phyloP scores from a whole-genome alignment of 352 stramenopile species.

The Phytopythium montanum region DNA sequence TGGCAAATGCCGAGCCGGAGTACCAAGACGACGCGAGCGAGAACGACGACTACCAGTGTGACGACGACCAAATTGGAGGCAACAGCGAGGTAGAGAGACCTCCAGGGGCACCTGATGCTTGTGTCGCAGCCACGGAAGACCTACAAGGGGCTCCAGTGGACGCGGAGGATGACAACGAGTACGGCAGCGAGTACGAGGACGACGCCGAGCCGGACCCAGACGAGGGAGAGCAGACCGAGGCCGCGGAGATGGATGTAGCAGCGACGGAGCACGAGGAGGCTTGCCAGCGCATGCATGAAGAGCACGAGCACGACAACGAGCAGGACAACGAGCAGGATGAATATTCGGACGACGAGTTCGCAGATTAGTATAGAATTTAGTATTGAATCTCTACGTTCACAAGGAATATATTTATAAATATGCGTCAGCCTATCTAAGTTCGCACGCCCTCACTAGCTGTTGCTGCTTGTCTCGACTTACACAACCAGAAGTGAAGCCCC shows the following conservation, averaged over 20 bases:
- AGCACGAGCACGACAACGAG: not conserved
- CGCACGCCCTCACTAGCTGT: not conserved
- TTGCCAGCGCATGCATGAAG: not conserved
- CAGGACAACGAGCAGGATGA: slow-evolving; percentile 13
- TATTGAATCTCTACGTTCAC: too few species aligned
- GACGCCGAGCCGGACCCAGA: slow-evolving; percentile 15
- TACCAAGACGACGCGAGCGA: slow-evolving; percentile 8
- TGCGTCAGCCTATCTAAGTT: not conserved
- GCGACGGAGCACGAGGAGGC: slow-evolving; percentile 13
- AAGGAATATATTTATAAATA: too few species aligned
- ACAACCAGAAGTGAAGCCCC: not conserved
- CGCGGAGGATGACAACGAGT: slow-evolving; percentile 13
- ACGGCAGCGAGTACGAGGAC: slow-evolving; percentile 42
- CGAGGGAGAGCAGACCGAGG: slow-evolving; percentile 10
- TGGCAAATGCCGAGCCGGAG: not conserved
- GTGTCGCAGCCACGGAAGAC: not conserved
- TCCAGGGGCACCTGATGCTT: too few species aligned
- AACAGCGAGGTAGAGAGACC: not conserved
- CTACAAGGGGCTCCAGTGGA: not conserved
- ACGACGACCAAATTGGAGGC: not conserved
- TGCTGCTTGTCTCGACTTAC: not conserved
- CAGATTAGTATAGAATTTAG: too few species aligned
- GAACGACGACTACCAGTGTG: slow-evolving; percentile 2
- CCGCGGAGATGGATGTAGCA: not conserved
- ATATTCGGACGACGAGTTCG: slow-evolving; percentile 47